Evolutionary conservation across 2,329 filamentous ascomycete species (phyloP), one percentile per base, ranked within the genome.

Genomic region (Aciculosporium take): DNA sequence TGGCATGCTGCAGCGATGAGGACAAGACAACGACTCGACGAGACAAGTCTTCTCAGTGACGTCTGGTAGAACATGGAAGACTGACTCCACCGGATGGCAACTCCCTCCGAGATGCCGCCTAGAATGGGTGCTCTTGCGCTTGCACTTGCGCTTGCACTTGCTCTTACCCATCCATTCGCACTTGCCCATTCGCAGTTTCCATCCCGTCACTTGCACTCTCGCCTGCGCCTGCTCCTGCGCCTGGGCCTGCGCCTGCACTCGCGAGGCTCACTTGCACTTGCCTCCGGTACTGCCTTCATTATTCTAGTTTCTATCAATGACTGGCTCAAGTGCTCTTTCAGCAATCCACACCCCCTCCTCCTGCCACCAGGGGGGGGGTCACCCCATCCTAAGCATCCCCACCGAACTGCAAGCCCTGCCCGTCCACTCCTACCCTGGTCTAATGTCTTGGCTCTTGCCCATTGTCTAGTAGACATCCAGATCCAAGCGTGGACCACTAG

Each of bases 381-480:
- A 35, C 24, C 40, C 40, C 40, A 27, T 23, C 34, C 28, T 20
- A 18, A 28, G 33, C n/a, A 13, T 37, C 44, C 28, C 41, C 45
- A 40, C 39, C 30, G 27, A 15, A 43, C 32, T 21, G 25, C 20
- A 17, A 28, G 29, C 20, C 40, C 23, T 37, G 40, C 6, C 28
- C 18, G 13, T 33, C 27, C 31, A 18, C 24, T 24, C 20, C 23
- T 17, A 13, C 36, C 41, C 39, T 40, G 31, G 38, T 31, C 32
- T n/a, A 33, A 34, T 27, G 23, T 28, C 23, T 27, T 40, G 44
- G 17, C n/a, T 31, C 29, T 2, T 13, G 12, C 35, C 45, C 36
- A 37, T 44, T 37, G 39, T 44, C 39, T 23, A 20, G 35, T 15
- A 21, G 37, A 43, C 35, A 37, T 43, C 41, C 39, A 40, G 37